phyloP scores from a whole-genome alignment of 2,329 filamentous ascomycete genomes.

The Fusarium subtropicale region DNA sequence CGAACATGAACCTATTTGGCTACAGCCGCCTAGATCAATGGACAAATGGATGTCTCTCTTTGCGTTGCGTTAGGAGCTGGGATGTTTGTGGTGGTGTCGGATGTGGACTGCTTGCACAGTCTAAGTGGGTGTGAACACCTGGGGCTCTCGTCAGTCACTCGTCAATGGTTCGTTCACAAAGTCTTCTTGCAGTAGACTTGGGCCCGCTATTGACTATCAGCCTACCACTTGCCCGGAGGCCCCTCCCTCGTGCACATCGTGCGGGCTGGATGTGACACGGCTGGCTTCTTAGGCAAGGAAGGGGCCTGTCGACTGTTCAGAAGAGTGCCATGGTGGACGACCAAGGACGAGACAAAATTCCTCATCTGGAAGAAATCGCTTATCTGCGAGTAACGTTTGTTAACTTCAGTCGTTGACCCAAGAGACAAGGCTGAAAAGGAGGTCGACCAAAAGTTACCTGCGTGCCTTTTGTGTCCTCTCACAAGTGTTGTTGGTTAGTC shows the following conservation, averaged over 20 bases:
- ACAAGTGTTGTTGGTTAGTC: slow-evolving; percentile 24
- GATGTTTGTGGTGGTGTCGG: slow-evolving; percentile 44
- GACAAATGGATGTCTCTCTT: slow-evolving; percentile 39
- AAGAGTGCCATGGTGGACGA: slow-evolving; percentile 23
- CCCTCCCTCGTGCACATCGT: slow-evolving; percentile 40
- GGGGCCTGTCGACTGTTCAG: slow-evolving; percentile 25
- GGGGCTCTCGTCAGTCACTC: slow-evolving; percentile 33
- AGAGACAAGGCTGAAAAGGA: slow-evolving; percentile 41
- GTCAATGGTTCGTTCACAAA: slow-evolving; percentile 38
- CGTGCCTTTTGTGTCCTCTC: slow-evolving; percentile 22
- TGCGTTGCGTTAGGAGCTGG: slow-evolving; percentile 34
- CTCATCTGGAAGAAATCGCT: slow-evolving; percentile 24
- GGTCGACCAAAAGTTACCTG: slow-evolving; percentile 19
- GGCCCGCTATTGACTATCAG: slow-evolving; percentile 40
- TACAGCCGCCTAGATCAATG: slow-evolving; percentile 29
- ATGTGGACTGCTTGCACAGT: slow-evolving; percentile 37
- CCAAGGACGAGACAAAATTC: slow-evolving; percentile 28
- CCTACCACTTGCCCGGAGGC: slow-evolving; percentile 34
- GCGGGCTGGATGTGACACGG: slow-evolving; percentile 40
- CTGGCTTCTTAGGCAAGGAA: slow-evolving; percentile 36
- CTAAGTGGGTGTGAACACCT: slow-evolving; percentile 39
- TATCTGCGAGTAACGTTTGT: slow-evolving; percentile 20
- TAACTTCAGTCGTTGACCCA: neutral
- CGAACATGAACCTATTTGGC: slow-evolving; percentile 26
- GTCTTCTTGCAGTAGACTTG: slow-evolving; percentile 30